Conservation (phyloP, 176 grass and related monocot species). For the sorghum (Sorghum bicolor) region Sorghum_bicolor_NCBIv3 NC_012878.2:51248501-51249000, state of each 20-base stretch:
- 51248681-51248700: conserved; percentile 49
- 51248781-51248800: conserved; percentile 50
- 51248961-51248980: conserved; percentile 48
- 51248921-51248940: conserved; percentile 48
- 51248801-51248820: conserved; percentile 45
- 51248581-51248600: conserved; percentile 77
- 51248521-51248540: conserved; percentile 77
- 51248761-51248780: conserved; percentile 75
- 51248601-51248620: conserved; percentile 57
- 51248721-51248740: conserved; percentile 63
- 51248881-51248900: conserved; percentile 73
- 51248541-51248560: conserved; percentile 63
- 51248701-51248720: conserved; percentile 60
- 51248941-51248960: conserved; percentile 80
- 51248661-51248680: conserved; percentile 63
- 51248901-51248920: conserved; percentile 43
- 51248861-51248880: conserved; percentile 48
- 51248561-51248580: conserved; percentile 53
- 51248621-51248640: conserved; percentile 44
- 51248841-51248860: conserved; percentile 75
- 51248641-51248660: conserved; percentile 73
- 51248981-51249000: conserved; percentile 61
- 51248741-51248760: conserved; percentile 73
- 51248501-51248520: conserved; percentile 70
- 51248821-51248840: conserved; percentile 49